Conservation (phyloP, 2,329 filamentous ascomycete genomes). For the Piedraia hortae region DNA sequence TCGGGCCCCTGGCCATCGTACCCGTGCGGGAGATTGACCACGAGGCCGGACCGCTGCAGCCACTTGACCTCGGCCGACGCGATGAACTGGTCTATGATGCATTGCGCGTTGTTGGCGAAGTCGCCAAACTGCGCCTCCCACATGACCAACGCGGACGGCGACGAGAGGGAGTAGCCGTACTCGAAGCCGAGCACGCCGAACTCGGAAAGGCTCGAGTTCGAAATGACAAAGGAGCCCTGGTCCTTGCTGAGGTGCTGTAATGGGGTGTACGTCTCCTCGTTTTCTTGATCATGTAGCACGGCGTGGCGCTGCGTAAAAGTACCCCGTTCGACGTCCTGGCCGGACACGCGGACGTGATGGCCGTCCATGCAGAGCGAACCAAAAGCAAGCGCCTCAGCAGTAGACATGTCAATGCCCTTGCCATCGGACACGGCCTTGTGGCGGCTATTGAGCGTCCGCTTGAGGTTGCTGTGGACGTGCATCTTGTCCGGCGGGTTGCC, state of each 20-base stretch:
- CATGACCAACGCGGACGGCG: slow-evolving; percentile 89
- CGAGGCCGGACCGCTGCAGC: slow-evolving; percentile 89
- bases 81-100: slow-evolving; percentile 96
- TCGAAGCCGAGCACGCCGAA: slow-evolving; percentile 72
- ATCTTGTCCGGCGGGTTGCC: slow-evolving; percentile 60
- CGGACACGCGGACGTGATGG: slow-evolving; percentile 89
- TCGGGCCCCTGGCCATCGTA: slow-evolving; percentile 97
- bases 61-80: slow-evolving; percentile 95
- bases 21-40: slow-evolving; percentile 88
- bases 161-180: slow-evolving; percentile 93
- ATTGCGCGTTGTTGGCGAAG: slow-evolving; percentile 98
- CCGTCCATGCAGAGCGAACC: slow-evolving; percentile 76
- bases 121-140: slow-evolving; percentile 99
- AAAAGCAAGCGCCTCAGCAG: slow-evolving; percentile 84
- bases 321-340: slow-evolving; percentile 96
- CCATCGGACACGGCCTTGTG: slow-evolving; percentile 83
- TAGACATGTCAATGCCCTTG: slow-evolving; percentile 91
- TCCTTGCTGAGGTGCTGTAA: slow-evolving; percentile 70
- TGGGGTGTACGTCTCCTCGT: slow-evolving; percentile 73
- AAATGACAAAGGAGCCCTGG: slow-evolving; percentile 87
- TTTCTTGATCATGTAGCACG: slow-evolving; percentile 93
- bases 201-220: slow-evolving; percentile 69
- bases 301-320: slow-evolving; percentile 96
- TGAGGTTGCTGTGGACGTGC: slow-evolving; percentile 76
- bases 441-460: slow-evolving; percentile 73